Conservation (phyloP, 129 eudicot genomes). For the Daucus carota region DNA sequence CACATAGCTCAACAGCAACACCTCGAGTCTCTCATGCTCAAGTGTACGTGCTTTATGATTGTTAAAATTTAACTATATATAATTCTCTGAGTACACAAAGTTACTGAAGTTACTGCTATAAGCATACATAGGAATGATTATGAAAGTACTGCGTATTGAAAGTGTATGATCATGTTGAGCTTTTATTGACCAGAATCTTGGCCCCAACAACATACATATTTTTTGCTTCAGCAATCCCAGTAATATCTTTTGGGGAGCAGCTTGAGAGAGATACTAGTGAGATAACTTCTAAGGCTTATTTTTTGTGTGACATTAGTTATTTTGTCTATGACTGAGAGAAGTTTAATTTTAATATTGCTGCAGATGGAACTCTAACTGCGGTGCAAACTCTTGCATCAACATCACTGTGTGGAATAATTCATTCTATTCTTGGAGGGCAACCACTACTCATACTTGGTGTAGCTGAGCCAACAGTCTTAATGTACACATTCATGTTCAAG, state of each 20-base stretch:
- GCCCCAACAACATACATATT: conserved; percentile 98
- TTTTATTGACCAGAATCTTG: conserved; percentile 54
- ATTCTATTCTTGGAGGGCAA: conserved; percentile 90
- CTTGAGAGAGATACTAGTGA: conserved; percentile 85
- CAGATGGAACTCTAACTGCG: conserved; percentile 89
- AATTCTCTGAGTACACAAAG: too few species aligned
- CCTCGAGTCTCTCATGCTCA: too few species aligned
- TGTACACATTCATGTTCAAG: conserved; percentile 94
- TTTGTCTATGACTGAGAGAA: not conserved
- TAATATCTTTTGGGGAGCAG: conserved; percentile 96
- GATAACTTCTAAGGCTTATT: conserved; percentile 13
- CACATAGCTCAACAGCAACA: conserved; percentile 1
- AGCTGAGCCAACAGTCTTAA: conserved; percentile 93
- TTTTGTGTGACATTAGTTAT: not conserved
- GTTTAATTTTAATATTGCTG: conserved; percentile 4
- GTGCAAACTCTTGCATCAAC: conserved; percentile 97
- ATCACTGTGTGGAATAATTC: conserved; percentile 86
- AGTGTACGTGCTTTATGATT: too few species aligned
- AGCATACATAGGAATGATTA: not conserved
- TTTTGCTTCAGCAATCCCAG: conserved; percentile 98
- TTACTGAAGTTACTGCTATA: too few species aligned
- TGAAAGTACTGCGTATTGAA: not conserved
- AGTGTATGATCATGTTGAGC: conserved; percentile 4
- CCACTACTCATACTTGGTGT: conserved; percentile 93
- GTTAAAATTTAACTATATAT: not conserved